phyloP scores from a whole-genome alignment of 225 moss, liverwort and hornwort genomes.

The Asterella californica region DNA sequence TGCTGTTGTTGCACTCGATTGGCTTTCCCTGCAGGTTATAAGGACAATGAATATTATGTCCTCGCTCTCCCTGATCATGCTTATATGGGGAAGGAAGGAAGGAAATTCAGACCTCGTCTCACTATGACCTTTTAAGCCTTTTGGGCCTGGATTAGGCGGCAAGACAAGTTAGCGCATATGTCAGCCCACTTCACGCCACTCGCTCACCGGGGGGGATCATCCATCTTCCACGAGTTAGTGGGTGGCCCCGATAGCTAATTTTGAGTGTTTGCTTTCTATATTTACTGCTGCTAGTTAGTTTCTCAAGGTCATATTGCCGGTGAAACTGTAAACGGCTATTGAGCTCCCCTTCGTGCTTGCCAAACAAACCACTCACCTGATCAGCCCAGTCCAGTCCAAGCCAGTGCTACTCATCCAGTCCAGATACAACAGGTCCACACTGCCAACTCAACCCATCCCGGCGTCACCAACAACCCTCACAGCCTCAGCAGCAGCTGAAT shows the following conservation, averaged over 20 bases:
- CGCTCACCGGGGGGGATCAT: not conserved
- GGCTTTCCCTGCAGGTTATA: not conserved
- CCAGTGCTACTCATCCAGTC: no score
- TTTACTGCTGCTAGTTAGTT: not conserved
- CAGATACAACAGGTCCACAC: no score
- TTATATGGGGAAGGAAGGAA: not conserved
- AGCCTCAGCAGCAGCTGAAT: not conserved
- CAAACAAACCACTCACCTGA: no score
- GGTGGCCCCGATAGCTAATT: not conserved
- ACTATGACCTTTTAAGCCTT: not conserved
- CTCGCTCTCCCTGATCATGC: not conserved
- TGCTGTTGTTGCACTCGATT: not conserved
- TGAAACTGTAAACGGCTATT: not conserved
- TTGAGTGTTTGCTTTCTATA: not conserved
- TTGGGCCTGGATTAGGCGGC: not conserved
- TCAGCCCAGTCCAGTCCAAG: no score
- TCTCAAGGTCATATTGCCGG: not conserved
- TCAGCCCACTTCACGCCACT: constrained; percentile 9
- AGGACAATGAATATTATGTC: not conserved
- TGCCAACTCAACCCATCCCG: no score
- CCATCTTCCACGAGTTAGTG: not conserved
- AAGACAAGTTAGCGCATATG: not conserved
- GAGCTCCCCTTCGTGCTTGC: not conserved
- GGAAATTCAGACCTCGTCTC: not conserved
- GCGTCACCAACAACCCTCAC: not conserved